Evolutionary conservation across 768 basidiomycete species (phyloP).

Genomic region (Boletus subcaerulescens): DNA sequence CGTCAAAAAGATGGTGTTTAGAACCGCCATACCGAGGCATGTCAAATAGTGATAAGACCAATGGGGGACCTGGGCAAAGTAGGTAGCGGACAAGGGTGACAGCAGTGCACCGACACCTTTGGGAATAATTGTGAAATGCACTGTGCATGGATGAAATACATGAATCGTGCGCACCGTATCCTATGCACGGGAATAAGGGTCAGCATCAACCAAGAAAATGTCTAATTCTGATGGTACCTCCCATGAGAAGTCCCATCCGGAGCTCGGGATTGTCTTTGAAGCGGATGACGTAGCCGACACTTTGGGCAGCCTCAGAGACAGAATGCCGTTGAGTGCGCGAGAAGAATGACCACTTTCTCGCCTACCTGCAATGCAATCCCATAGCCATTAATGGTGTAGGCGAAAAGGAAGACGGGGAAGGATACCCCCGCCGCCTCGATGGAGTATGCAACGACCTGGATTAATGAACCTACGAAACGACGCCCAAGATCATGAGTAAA

Average conservation of each 20-base stretch:
- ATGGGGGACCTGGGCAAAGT: neutral
- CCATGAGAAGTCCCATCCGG: constrained; percentile 45
- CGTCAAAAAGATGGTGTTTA: neutral
- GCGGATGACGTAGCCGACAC: constrained; percentile 40
- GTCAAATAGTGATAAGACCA: constrained; percentile 3
- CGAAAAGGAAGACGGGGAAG: constrained; percentile 1
- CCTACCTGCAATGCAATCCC: constrained; percentile 4
- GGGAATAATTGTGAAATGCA: neutral
- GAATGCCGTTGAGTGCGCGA: constrained; percentile 13
- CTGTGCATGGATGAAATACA: neutral
- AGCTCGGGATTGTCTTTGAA: constrained; percentile 34
- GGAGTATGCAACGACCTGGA: constrained; percentile 2
- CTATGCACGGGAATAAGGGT: neutral
- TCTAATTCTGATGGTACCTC: constrained; percentile 38
- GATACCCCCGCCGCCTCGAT: neutral
- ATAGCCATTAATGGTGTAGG: constrained; percentile 1
- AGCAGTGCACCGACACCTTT: constrained; percentile 1
- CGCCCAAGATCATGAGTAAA: constrained; percentile 10
- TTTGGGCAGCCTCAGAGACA: constrained; percentile 38
- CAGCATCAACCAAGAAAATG: constrained; percentile 26
- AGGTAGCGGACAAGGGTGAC: neutral
- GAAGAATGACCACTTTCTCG: constrained; percentile 5
- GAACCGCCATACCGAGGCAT: neutral
- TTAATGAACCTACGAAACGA: neutral
- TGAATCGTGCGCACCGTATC: neutral